Conservation (phyloP, 164 flowering plant genomes). For the Dillenia turbinata region DNA sequence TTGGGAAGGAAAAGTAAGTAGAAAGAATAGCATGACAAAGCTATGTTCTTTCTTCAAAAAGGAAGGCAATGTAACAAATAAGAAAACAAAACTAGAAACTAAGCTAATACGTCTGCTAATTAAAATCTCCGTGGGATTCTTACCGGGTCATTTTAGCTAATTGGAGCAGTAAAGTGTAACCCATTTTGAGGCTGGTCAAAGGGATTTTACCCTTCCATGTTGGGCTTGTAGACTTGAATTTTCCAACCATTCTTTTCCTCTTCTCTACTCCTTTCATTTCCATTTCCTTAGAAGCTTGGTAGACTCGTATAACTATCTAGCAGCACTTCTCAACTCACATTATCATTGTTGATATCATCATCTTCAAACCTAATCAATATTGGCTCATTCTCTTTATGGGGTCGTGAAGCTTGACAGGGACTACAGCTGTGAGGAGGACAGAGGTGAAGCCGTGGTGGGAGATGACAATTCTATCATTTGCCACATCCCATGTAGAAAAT, state of each 20-base stretch:
- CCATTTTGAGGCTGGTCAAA: not conserved
- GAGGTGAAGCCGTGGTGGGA: constrained; percentile 10
- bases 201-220: constrained; percentile 7
- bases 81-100: too few species aligned
- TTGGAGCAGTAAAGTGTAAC: not conserved
- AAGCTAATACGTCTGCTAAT: too few species aligned
- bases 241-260: constrained; percentile 11
- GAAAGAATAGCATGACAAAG: too few species aligned
- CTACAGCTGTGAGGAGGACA: constrained; percentile 8
- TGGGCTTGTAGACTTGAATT: constrained; percentile 20
- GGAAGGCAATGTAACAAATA: too few species aligned
- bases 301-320: constrained; percentile 35
- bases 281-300: constrained; percentile 2
- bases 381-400: constrained; percentile 24
- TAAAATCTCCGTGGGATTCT: too few species aligned
- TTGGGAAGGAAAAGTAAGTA: too few species aligned
- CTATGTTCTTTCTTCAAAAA: too few species aligned
- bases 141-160: too few species aligned
- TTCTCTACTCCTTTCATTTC: not conserved
- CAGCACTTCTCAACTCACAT: constrained; percentile 46
- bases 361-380: constrained; percentile 2
- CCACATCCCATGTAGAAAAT: constrained; percentile 57
- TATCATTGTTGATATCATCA: constrained; percentile 17
- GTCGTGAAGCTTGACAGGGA: constrained; percentile 22
- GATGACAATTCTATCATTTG: constrained; percentile 43